Percentiles rank a stretch among this genome's conserved stretches.
Evolutionary conservation across 257 asterid species (phyloP).

Genomic region (Solanum chiquidenum): DNA sequence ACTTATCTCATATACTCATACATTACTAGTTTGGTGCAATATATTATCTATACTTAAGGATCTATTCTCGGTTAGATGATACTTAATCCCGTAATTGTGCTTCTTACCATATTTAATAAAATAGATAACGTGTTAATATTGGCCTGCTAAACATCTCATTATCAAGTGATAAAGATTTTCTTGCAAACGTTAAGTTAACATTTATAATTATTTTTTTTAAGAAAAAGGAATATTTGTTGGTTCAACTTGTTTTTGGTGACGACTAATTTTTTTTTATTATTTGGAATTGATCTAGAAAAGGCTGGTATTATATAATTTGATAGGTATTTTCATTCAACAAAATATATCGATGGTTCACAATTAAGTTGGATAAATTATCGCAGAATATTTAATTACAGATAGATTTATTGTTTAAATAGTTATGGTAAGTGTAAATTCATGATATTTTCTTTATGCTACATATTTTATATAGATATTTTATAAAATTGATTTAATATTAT

Average conservation of each 20-base stretch:
- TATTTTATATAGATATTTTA: background rate
- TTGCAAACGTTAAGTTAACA: background rate
- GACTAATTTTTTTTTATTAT: background rate
- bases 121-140: background rate
- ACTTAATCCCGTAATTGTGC: background rate
- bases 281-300: background rate
- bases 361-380: background rate
- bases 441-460: background rate
- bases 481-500: too few species aligned
- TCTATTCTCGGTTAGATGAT: background rate
- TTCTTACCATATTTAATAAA: background rate
- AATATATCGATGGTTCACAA: background rate
- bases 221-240: background rate
- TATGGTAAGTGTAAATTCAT: background rate
- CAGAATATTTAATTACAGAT: background rate
- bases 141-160: background rate
- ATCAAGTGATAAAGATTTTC: background rate
- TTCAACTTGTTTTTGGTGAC: background rate
- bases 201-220: background rate
- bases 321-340: background rate
- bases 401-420: background rate
- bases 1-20: background rate
- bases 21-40: background rate
- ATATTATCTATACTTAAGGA: background rate
- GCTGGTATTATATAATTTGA: background rate